These are phyloP conservation scores for Rhododendron molle DNA, from an alignment of 148 eudicot species.

Conservation along the genomic window DNA sequence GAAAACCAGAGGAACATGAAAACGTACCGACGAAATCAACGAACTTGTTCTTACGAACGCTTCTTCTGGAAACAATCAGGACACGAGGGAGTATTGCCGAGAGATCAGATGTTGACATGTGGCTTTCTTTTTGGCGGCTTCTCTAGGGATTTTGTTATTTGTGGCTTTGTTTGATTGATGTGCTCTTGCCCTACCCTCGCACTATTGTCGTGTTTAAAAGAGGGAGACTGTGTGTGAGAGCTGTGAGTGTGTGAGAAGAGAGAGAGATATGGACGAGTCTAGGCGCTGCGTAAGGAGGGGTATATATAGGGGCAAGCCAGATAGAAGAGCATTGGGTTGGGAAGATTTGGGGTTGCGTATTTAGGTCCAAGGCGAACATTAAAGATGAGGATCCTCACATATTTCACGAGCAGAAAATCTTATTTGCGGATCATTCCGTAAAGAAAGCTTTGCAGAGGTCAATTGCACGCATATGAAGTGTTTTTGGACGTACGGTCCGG, in stretches of 20 bases:
- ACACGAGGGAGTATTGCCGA: slow-evolving; percentile 64
- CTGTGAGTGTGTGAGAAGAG: background rate
- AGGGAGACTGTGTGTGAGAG: too few relatives aligned
- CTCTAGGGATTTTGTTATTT: background rate
- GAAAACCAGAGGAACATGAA: background rate
- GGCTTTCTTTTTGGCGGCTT: background rate
- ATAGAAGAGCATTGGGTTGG: too few relatives aligned
- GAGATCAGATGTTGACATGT: slow-evolving; percentile 48
- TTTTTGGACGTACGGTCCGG: too few relatives aligned
- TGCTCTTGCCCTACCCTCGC: background rate
- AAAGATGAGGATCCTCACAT: too few relatives aligned
- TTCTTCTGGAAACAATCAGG: slow-evolving; percentile 70
- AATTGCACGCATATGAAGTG: too few relatives aligned
- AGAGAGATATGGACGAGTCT: background rate
- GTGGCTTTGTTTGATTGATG: background rate
- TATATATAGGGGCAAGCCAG: background rate
- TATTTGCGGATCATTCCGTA: too few relatives aligned
- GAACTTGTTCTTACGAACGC: slow-evolving; percentile 84
- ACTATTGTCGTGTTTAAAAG: too few relatives aligned
- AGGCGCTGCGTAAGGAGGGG: background rate
- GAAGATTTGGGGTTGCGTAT: background rate
- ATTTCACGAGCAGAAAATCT: too few relatives aligned
- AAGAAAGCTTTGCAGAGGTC: too few relatives aligned
- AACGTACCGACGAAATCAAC: slow-evolving; percentile 82
- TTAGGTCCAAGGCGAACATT: too few relatives aligned